phyloP scores from a whole-genome alignment of 1,284 basidiomycete species.

The Apiotrichum laibachii region DNA sequence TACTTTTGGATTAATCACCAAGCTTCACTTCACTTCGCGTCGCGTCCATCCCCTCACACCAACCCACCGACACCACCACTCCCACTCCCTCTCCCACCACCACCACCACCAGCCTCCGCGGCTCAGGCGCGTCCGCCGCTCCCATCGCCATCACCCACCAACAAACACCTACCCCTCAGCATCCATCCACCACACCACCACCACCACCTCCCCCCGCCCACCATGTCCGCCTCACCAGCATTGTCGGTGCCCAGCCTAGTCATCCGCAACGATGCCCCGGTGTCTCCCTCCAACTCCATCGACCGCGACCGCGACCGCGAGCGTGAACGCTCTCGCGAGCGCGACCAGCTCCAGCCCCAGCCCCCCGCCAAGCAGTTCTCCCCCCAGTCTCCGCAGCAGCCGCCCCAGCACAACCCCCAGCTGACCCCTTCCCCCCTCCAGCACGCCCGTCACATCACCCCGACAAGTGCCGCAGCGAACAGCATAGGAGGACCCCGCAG shows the following conservation, averaged over 20 bases:
- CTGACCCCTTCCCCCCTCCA: background rate
- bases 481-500: too few relatives aligned
- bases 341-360: too few relatives aligned
- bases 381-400: too few relatives aligned
- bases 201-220: slow-evolving; percentile 12
- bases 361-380: too few relatives aligned
- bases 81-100: too few relatives aligned
- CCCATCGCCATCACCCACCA: background rate
- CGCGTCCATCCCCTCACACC: background rate
- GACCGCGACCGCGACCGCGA: too few relatives aligned
- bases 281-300: background rate
- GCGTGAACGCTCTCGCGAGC: too few relatives aligned
- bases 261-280: slow-evolving; percentile 1
- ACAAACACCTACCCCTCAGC: background rate
- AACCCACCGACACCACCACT: too few relatives aligned
- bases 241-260: slow-evolving; percentile 22
- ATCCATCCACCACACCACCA: background rate
- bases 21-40: background rate
- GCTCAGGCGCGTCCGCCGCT: too few relatives aligned
- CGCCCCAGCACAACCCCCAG: too few relatives aligned
- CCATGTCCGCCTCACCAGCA: slow-evolving; percentile 36
- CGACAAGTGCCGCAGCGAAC: background rate
- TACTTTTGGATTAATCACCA: slow-evolving; percentile 4
- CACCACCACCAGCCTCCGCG: too few relatives aligned
- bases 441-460: slow-evolving; percentile 1